Percentiles rank a stretch among this genome's conserved stretches.
These are phyloP conservation scores for Termitomyces heimii DNA, from an alignment of 768 basidiomycete species.

Conservation along the genomic window DNA sequence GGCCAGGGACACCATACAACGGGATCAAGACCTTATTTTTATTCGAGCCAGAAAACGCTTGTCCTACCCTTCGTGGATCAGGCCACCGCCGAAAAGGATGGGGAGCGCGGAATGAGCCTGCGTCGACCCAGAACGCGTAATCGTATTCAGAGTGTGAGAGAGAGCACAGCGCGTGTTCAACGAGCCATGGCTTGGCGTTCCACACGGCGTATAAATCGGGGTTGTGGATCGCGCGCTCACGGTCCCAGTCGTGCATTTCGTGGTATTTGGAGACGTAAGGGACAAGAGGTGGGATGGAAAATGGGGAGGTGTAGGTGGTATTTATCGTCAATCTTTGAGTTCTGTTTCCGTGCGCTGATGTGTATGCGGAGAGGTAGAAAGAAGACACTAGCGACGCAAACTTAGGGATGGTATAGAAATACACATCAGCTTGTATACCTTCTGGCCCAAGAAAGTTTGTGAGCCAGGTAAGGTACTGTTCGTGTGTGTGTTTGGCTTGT, in stretches of 20 bases:
- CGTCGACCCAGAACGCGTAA: constrained; percentile 56
- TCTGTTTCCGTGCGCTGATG: not conserved
- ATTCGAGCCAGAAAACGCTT: constrained; percentile 24
- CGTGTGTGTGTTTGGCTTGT: constrained; percentile 41
- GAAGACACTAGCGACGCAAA: constrained; percentile 26
- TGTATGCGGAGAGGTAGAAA: not conserved
- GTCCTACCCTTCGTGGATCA: constrained; percentile 29
- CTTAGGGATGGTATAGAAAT: constrained; percentile 44
- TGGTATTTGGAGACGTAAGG: constrained; percentile 27
- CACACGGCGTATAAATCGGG: constrained; percentile 50
- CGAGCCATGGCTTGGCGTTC: constrained; percentile 49
- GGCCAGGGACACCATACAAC: constrained; percentile 27
- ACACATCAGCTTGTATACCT: constrained; percentile 35
- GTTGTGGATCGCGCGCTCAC: constrained; percentile 35
- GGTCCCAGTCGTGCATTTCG: constrained; percentile 38
- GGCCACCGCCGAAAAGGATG: constrained; percentile 48
- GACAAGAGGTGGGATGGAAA: constrained; percentile 40
- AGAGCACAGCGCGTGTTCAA: constrained; percentile 31
- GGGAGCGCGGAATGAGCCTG: constrained; percentile 41
- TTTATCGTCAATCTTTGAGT: constrained; percentile 6
- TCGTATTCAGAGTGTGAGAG: constrained; percentile 29
- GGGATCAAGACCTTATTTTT: constrained; percentile 49
- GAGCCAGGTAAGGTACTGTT: constrained; percentile 42
- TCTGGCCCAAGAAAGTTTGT: constrained; percentile 35
- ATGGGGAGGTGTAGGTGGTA: constrained; percentile 33